Evolutionary conservation across 2,329 filamentous ascomycete species (phyloP), one percentile per base, ranked within the genome.

Genomic region (Diatrype stigma): DNA sequence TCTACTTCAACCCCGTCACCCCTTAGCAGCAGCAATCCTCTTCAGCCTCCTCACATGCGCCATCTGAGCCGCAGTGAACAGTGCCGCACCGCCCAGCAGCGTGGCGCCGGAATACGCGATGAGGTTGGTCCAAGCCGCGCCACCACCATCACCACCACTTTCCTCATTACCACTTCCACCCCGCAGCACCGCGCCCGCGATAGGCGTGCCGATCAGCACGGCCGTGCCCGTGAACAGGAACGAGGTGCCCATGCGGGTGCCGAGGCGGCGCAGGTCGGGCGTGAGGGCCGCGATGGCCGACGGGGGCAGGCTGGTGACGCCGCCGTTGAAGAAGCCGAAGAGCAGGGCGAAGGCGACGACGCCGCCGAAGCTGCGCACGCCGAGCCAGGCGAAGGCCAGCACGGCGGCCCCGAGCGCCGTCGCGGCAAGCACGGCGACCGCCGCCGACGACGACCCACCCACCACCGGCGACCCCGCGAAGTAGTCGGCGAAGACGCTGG

Each of bases 131-230:
- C 69, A 72, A 30, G 26, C 26, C 26, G 61, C 49, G 2, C 54
- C 47, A 6, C 62, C 53, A n/a, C 10, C 17, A 52, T 57, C 22
- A 21, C 57, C n/a, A n/a, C n/a, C 22, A n/a, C 53, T n/a, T n/a
- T n/a, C 47, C 7, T 62, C 53, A n/a, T n/a, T 14, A 52, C 57
- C 22, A 21, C 57, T n/a, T n/a, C n/a, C 22, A n/a, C 53, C 53
- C 1, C 63, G 64, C 50, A 72, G 64, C 61, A 69, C 77, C 48
- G 61, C 83, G 67, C 82, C 69, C 72, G 65, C 77, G 70, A 63
- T 79, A 66, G 56, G 74, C 63, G 55, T 84, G 0, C 71, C 70
- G 2, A 81, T 56, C 70, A 85, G 59, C 69, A 82, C 53, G 70
- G 81, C 21, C 65, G 83, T 61, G 70, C 70, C 69, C 5, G 60